These are phyloP conservation scores for Tetramitus jugosus DNA, from an alignment of 208 protist species.

Conservation along the genomic window DNA sequence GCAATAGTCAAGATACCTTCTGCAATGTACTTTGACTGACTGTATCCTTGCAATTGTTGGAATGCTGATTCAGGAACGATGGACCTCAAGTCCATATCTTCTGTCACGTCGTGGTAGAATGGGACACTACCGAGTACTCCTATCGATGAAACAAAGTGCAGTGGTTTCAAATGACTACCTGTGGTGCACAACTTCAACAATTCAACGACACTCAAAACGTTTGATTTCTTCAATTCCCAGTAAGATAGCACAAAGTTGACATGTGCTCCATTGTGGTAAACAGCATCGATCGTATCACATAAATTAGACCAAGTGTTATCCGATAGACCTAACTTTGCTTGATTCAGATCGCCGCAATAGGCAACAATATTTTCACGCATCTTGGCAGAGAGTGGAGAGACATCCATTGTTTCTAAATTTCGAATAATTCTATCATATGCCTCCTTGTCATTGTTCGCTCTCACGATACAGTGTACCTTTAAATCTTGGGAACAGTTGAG, in stretches of 20 bases:
- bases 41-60: neutral
- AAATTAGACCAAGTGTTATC: too few species aligned
- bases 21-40: neutral
- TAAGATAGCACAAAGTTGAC: neutral
- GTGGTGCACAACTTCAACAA: neutral
- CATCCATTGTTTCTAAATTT: neutral
- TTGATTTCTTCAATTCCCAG: neutral
- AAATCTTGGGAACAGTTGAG: neutral
- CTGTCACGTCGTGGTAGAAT: neutral
- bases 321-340: neutral
- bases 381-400: too few species aligned
- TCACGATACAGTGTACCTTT: neutral
- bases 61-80: neutral
- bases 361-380: too few species aligned
- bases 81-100: neutral
- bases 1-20: neutral
- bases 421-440: neutral
- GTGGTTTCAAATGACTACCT: neutral
- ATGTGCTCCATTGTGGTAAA: neutral
- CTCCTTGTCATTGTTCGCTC: neutral
- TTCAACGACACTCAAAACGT: neutral
- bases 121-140: neutral
- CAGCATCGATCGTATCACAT: neutral
- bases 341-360: neutral
- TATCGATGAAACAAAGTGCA: constrained; percentile 2